These are phyloP conservation scores for Suhomyces wounanorum DNA, from an alignment of 1,139 yeast species.

Conservation along the genomic window DNA sequence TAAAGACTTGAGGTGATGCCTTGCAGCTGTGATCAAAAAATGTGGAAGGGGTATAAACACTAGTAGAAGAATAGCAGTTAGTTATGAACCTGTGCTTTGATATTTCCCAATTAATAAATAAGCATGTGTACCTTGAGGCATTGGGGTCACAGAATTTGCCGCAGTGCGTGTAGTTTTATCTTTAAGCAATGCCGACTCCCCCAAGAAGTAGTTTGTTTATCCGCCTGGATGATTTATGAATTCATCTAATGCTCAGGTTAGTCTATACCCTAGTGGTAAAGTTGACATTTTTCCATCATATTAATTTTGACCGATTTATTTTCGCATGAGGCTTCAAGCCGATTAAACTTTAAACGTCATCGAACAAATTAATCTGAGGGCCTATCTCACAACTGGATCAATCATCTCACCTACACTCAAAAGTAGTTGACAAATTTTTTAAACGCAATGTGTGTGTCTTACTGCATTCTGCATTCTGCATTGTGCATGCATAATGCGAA, in stretches of 20 bases:
- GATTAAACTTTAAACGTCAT: constrained; percentile 2
- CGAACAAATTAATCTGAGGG: constrained; percentile 2
- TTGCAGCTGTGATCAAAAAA: constrained; percentile 1
- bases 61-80: background rate
- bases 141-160: constrained; percentile 1
- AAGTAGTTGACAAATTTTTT: constrained; percentile 5
- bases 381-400: background rate
- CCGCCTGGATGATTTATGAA: background rate
- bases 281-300: background rate
- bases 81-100: constrained; percentile 2
- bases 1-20: background rate
- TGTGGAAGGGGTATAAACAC: constrained; percentile 5
- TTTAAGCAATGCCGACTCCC: background rate
- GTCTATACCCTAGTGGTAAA: background rate
- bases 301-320: background rate
- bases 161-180: constrained; percentile 1
- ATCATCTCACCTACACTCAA: background rate
- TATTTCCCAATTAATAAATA: constrained; percentile 1
- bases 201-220: background rate
- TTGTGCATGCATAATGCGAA: constrained; percentile 7
- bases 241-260: background rate
- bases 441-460: constrained; percentile 11
- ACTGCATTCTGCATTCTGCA: constrained; percentile 7
- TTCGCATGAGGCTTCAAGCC: background rate
- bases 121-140: constrained; percentile 2